Percentiles rank a stretch among this genome's conserved stretches.
These are phyloP conservation scores for Chenopodium formosanum DNA, from an alignment of 148 eudicot species.

Conservation along the genomic window DNA sequence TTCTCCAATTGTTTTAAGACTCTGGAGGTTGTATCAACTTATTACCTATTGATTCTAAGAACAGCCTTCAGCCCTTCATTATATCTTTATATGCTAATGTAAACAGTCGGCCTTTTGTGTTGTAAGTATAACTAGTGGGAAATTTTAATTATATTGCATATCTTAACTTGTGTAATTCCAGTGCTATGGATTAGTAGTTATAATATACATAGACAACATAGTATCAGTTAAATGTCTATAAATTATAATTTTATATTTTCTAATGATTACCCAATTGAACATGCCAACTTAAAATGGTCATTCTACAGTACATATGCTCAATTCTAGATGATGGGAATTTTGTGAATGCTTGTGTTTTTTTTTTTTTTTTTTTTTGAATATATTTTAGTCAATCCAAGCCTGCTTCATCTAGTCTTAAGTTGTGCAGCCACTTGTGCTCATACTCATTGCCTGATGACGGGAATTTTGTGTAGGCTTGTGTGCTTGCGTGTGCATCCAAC, in stretches of 20 bases:
- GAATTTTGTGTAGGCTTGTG: slow-evolving; percentile 66
- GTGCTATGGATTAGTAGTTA: too few species aligned
- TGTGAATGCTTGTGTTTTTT: slow-evolving; percentile 34
- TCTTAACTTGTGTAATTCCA: too few species aligned
- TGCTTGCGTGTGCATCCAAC: slow-evolving; percentile 95
- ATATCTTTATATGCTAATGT: too few species aligned
- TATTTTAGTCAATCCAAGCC: not conserved
- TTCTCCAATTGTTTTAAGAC: not conserved
- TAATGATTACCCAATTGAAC: not conserved
- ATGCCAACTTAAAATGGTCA: not conserved
- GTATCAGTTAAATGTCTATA: too few species aligned
- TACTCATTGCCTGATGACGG: slow-evolving; percentile 5
- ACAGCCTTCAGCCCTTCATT: too few species aligned
- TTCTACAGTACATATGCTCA: not conserved
- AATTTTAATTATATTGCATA: too few species aligned
- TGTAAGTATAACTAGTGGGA: too few species aligned
- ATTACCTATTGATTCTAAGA: too few species aligned
- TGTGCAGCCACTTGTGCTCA: not conserved
- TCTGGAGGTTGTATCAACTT: too few species aligned
- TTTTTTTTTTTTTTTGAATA: too few species aligned
- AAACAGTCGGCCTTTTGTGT: too few species aligned
- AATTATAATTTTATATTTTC: not conserved
- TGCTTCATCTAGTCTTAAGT: not conserved
- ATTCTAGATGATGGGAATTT: not conserved
- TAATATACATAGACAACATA: too few species aligned